Conservation (phyloP, 345 rosid genomes). For the Rhodamnia argentea region DNA sequence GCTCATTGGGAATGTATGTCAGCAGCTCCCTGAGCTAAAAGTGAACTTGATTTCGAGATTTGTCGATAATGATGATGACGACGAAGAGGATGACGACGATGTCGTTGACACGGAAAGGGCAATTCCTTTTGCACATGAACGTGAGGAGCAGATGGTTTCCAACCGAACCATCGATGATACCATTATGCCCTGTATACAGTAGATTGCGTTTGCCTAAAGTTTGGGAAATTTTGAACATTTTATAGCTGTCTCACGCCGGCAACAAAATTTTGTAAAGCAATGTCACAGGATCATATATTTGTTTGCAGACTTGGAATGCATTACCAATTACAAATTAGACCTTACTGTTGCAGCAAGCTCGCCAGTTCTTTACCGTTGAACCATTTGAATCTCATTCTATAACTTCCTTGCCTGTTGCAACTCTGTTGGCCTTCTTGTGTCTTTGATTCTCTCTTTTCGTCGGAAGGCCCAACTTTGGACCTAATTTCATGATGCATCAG, state of each 20-base stretch:
- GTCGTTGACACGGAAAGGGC: neutral
- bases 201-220: neutral
- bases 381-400: neutral
- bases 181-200: neutral
- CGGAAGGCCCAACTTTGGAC: neutral
- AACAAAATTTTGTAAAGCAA: neutral
- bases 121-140: neutral
- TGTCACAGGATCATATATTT: neutral
- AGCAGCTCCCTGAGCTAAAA: neutral
- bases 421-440: neutral
- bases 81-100: neutral
- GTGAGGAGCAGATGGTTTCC: neutral
- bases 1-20: conserved; percentile 25
- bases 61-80: neutral
- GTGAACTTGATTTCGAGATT: neutral
- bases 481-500: neutral
- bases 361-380: neutral
- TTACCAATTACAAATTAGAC: neutral
- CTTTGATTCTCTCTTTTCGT: neutral
- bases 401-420: neutral
- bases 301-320: neutral
- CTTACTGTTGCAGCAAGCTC: neutral
- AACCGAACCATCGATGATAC: neutral
- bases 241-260: neutral
- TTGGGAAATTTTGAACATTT: neutral